A percentile compares a stretch with the other conserved stretches of the same genome.
Evolutionary conservation across 2,329 filamentous ascomycete genomes (phyloP).

Genomic region (Diaporthe nobilis): DNA sequence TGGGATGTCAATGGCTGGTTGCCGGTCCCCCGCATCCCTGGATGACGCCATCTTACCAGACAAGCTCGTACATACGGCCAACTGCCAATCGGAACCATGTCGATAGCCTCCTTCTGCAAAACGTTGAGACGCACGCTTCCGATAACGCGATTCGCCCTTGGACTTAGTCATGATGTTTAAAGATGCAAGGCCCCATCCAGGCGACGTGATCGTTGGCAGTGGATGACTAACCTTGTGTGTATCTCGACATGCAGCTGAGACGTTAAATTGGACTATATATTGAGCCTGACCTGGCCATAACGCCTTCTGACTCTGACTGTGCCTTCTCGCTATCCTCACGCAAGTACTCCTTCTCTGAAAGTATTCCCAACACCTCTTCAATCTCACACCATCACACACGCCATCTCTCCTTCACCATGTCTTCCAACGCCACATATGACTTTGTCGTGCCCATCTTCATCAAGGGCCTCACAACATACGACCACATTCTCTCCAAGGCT

Average conservation of each 20-base stretch:
- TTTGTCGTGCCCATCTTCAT: conserved; percentile 47
- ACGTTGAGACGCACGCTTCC: conserved; percentile 8
- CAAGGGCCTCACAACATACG: conserved; percentile 50
- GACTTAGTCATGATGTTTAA: conserved; percentile 10
- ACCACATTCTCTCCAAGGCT: conserved; percentile 49
- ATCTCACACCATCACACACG: neutral
- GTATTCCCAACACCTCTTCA: neutral
- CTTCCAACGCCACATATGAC: conserved; percentile 47
- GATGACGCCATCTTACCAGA: conserved; percentile 20
- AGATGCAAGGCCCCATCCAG: conserved; percentile 26
- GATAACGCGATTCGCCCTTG: conserved; percentile 19
- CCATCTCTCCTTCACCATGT: conserved; percentile 41
- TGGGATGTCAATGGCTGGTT: neutral
- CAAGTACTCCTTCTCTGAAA: neutral
- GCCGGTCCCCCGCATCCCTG: neutral
- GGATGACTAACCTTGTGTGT: neutral
- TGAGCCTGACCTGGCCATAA: neutral
- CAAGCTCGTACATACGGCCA: conserved; percentile 16
- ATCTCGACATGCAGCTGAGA: neutral
- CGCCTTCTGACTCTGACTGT: too few relatives aligned
- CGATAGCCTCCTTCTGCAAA: neutral
- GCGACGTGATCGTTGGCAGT: conserved; percentile 3
- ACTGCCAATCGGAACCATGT: conserved; percentile 6
- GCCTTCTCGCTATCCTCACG: accelerated
- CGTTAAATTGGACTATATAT: neutral